Evolutionary conservation across 2,329 filamentous ascomycete species (phyloP).

Genomic region (Colletotrichum liriopes): DNA sequence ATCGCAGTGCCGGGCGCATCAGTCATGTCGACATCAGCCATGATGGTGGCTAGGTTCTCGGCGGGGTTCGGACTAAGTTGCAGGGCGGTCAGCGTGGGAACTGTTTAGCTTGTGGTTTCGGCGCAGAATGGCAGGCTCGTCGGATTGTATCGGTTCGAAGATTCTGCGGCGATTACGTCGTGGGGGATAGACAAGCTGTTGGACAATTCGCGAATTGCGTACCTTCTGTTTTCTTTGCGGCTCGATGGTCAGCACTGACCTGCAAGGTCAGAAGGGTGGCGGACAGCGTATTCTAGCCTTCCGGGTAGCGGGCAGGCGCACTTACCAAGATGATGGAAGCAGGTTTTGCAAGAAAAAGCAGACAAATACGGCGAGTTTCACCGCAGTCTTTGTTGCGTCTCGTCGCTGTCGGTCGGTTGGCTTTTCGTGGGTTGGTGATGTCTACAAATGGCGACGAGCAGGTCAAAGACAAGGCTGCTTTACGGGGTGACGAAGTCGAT

Average conservation of each 20-base stretch:
- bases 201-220: background rate
- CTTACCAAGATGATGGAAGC: constrained; percentile 6
- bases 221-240: constrained; percentile 12
- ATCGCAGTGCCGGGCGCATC: constrained; percentile 76
- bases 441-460: constrained; percentile 1
- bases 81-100: constrained; percentile 6
- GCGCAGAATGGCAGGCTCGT: background rate
- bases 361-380: too few species aligned
- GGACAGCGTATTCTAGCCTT: background rate
- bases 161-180: background rate
- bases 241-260: constrained; percentile 17
- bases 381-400: background rate
- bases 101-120: background rate
- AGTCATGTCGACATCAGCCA: constrained; percentile 98
- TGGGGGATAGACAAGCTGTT: background rate
- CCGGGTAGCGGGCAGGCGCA: background rate
- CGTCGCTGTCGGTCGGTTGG: constrained; percentile 4
- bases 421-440: constrained; percentile 14
- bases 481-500: background rate
- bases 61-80: background rate
- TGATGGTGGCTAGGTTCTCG: constrained; percentile 55
- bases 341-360: background rate
- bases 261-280: constrained; percentile 23
- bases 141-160: background rate
- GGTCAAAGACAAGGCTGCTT: constrained; percentile 7